Percentiles rank a stretch among this genome's conserved stretches.
Conservation (phyloP, 148 eudicot genomes). For the Silene latifolia region DNA sequence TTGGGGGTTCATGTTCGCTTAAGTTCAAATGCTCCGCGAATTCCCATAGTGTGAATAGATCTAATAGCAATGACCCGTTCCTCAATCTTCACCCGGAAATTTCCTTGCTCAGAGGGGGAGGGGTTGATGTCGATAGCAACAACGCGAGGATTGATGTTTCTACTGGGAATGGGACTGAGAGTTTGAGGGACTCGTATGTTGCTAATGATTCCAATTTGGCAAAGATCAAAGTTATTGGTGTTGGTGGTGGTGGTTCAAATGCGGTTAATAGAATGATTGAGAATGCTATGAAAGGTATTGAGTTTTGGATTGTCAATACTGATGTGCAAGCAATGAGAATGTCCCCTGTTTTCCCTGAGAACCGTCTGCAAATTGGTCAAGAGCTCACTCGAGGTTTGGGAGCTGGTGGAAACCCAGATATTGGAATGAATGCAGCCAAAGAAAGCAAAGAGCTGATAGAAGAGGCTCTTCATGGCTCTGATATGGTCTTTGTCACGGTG, state of each 20-base stretch:
- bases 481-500: slow-evolving; percentile 98
- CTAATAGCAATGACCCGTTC: slow-evolving; percentile 62
- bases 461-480: slow-evolving; percentile 89
- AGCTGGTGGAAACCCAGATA: slow-evolving; percentile 96
- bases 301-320: slow-evolving; percentile 95
- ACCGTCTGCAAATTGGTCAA: slow-evolving; percentile 91
- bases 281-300: slow-evolving; percentile 92
- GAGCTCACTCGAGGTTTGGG: slow-evolving; percentile 97
- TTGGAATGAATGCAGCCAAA: slow-evolving; percentile 93
- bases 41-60: slow-evolving; percentile 50
- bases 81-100: slow-evolving; percentile 84
- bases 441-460: slow-evolving; percentile 80
- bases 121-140: slow-evolving; percentile 37
- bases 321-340: slow-evolving; percentile 95
- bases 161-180: slow-evolving; percentile 51
- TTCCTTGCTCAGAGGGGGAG: slow-evolving; percentile 69
- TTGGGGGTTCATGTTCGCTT: slow-evolving; percentile 27
- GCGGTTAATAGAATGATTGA: slow-evolving; percentile 98
- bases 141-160: slow-evolving; percentile 48
- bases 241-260: slow-evolving; percentile 98
- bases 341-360: slow-evolving; percentile 79
- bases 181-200: slow-evolving; percentile 40
- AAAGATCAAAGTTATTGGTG: slow-evolving; percentile 91
- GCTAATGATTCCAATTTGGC: slow-evolving; percentile 60
- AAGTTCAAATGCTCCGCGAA: slow-evolving; percentile 53